Percentiles rank a stretch among this genome's conserved stretches.
These are phyloP conservation scores for Sporisorium sorghi DNA, from an alignment of 1,284 basidiomycete genomes.

Conservation along the genomic window DNA sequence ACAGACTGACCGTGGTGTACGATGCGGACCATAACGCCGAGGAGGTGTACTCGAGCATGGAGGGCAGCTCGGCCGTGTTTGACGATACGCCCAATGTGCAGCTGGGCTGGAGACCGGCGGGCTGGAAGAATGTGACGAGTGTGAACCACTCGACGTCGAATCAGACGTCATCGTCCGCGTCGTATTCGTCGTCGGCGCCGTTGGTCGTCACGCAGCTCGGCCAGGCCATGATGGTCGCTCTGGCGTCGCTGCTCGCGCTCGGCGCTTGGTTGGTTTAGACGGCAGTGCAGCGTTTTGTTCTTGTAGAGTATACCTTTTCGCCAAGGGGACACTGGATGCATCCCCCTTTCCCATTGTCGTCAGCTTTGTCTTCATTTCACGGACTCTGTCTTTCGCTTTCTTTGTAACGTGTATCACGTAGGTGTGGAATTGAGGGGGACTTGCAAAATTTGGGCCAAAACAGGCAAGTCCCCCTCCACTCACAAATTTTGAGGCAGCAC, in stretches of 20 bases:
- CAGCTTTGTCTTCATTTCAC: background rate
- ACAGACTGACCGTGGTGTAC: slow-evolving; percentile 57
- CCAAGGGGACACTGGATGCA: background rate
- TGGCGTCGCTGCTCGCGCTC: background rate
- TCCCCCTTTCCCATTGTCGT: background rate
- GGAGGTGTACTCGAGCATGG: slow-evolving; percentile 55
- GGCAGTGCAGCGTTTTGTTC: background rate
- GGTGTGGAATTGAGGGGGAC: too few species aligned
- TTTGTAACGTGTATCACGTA: too few species aligned
- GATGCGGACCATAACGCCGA: slow-evolving; percentile 59
- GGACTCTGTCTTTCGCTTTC: background rate
- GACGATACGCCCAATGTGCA: slow-evolving; percentile 45
- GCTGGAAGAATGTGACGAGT: slow-evolving; percentile 52
- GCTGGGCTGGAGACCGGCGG: slow-evolving; percentile 64
- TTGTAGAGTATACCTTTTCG: background rate
- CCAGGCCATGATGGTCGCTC: background rate
- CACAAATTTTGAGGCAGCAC: too few species aligned
- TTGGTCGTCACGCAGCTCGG: background rate
- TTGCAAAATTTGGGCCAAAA: too few species aligned
- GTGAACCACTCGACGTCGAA: slow-evolving; percentile 15
- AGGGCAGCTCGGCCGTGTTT: slow-evolving; percentile 63
- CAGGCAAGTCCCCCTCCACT: too few species aligned
- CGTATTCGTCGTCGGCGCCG: background rate
- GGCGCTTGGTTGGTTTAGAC: background rate
- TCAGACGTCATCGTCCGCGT: background rate